Percentiles rank a stretch among this genome's conserved stretches.
phyloP scores from a whole-genome alignment of 129 eudicot species.

The Flaveria bidentis region DNA sequence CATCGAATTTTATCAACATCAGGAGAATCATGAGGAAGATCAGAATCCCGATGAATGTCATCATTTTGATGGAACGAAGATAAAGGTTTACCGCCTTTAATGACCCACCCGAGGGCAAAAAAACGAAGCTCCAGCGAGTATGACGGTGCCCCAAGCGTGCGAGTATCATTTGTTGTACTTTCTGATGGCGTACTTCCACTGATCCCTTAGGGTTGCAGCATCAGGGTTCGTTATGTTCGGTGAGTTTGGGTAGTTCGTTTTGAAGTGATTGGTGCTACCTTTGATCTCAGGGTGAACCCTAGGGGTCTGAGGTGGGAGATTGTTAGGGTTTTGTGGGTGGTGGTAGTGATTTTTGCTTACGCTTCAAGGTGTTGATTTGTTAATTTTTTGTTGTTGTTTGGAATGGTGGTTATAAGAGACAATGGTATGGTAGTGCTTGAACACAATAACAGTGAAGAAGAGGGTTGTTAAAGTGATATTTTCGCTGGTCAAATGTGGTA shows the following conservation, averaged over 20 bases:
- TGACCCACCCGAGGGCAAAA: conserved; percentile 96
- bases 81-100: conserved; percentile 88
- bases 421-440: too few relatives aligned
- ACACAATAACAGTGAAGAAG: too few relatives aligned
- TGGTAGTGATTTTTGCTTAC: too few relatives aligned
- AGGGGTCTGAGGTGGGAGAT: too few relatives aligned
- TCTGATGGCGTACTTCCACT: conserved; percentile 79
- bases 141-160: conserved; percentile 96
- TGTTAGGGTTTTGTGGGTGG: too few relatives aligned
- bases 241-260: conserved; percentile 44
- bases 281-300: too few relatives aligned
- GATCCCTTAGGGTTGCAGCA: conserved; percentile 69
- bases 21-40: background rate
- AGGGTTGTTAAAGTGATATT: too few relatives aligned
- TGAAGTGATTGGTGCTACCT: too few relatives aligned
- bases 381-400: too few relatives aligned
- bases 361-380: too few relatives aligned
- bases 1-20: conserved; percentile 28
- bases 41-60: background rate
- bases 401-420: too few relatives aligned
- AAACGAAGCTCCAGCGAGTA: conserved; percentile 81
- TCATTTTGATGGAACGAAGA: conserved; percentile 45
- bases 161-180: conserved; percentile 89
- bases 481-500: too few relatives aligned
- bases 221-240: conserved; percentile 67